Evolutionary conservation across 768 basidiomycete species (phyloP), one percentile per base, ranked within the genome.

Genomic region (Rhodotorula diobovata): DNA sequence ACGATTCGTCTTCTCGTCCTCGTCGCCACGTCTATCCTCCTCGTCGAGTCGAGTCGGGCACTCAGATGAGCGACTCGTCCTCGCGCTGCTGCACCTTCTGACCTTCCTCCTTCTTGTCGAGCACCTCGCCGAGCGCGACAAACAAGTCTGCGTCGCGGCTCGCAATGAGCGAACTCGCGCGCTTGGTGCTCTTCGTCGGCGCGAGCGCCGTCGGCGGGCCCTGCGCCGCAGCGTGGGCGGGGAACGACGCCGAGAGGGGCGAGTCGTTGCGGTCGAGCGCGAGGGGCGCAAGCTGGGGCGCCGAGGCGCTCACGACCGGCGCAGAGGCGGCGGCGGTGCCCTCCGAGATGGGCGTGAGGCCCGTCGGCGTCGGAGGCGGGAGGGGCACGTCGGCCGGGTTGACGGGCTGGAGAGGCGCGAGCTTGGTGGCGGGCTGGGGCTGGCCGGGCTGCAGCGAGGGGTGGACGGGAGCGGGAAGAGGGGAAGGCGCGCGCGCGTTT

Each of bases 71-170:
- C 45, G 45, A 48, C 61, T 25, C 50, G 35, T 46, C 37, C 63
- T 56, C 53, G 28, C n/a, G n/a, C n/a, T n/a, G n/a, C n/a, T n/a
- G n/a, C n/a, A n/a, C n/a, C n/a, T n/a, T n/a, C n/a, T n/a, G n/a
- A 10, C n/a, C 18, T 14, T 43, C 14, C 61, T 50, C 50, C 50
- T 41, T 28, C 62, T 39, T 14, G 23, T 58, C 68, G 10, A 69
- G 54, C n/a, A 70, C 68, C 43, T 74, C 70, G 3, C 73, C 73
- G 32, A 74, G 56, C 46, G 73, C 73, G 20, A 74, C 69, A n/a
- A 74, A 74, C 41, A 74, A 30, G 25, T 66, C 67, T 7, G 73
- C 73, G 43, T 74, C 73, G 21, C 67, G 58, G 10, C 63, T 56
- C 28, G 73, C 73, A 37, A 74, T 74, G 59, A 74, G 51, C 32